Base-by-base conservation (phyloP, 179 eudicot species). In the Beta lomatogona region DNA sequence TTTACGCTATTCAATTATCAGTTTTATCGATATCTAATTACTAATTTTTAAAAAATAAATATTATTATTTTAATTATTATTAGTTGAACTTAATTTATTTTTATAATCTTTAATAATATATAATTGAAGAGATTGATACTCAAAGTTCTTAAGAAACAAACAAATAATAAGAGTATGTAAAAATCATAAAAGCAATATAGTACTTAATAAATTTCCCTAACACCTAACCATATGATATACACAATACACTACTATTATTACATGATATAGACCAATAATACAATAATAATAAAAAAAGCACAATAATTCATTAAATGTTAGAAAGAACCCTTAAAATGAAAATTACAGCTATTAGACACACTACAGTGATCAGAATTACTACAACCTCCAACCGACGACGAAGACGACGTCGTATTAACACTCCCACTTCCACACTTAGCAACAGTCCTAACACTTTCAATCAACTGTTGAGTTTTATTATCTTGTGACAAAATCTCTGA, bases 401-500 rank as follows among this genome's bases (percentile, higher is more conserved):
- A 79, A 44, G 58, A 25, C 75, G 77, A 54, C 50, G 64, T 9
- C 77, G 65, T 57, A 57, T 75, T 75, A 75, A 28, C 52, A 36
- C 52, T 82, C 0, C 87, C 88, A 25, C 90, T 86, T 0, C 89
- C 89, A n/a, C 92, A 89, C 83, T 88, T 89, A 2, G 92, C 92
- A 31, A 89, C 92, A 5, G 90, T 88, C 78, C 92, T 71, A 1
- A 88, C 88, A 73, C 89, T 88, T 45, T 86, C 92, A 1, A 89
- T 89, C 78, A 89, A 71, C 76, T 88, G 90, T 75, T 89, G 89
- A 2, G 92, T 88, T 41, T 81, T 80, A 15, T 90, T 77, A 4
- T 89, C 90, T 13, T 89, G 89, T 0, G 90, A 86, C 46, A 89
- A 71, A 48, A 89, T 89, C 65, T 89, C 90, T 10, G 92, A 86